A percentile compares a stretch with the other conserved stretches of the same genome.
phyloP scores from a whole-genome alignment of 2,329 filamentous ascomycete genomes.

The Colletotrichum spinosum region DNA sequence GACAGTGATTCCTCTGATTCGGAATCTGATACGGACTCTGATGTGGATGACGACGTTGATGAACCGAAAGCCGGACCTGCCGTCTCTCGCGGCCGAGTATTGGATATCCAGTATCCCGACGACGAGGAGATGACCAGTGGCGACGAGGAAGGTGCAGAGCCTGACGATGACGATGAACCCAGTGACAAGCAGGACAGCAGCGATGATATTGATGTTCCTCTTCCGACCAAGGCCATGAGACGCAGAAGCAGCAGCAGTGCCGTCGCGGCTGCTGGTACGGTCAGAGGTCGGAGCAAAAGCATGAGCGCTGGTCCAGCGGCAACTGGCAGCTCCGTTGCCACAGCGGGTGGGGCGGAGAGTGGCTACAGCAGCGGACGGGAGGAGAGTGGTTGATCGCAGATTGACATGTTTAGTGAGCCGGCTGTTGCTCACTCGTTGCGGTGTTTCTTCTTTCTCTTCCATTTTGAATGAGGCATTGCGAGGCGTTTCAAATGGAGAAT shows the following conservation, averaged over 20 bases:
- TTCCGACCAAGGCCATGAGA: conserved; percentile 41
- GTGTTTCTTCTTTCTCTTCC: neutral
- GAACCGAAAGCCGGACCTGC: conserved; percentile 40
- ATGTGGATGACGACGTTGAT: conserved; percentile 45
- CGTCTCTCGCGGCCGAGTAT: conserved; percentile 40
- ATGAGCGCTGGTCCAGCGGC: conserved; percentile 44
- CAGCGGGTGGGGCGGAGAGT: conserved; percentile 52
- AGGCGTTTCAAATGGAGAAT: conserved; percentile 4
- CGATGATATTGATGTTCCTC: conserved; percentile 33
- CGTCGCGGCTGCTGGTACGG: conserved; percentile 47
- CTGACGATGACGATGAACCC: conserved; percentile 37
- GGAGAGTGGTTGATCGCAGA: conserved; percentile 39
- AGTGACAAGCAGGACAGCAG: conserved; percentile 5
- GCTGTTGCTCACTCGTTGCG: neutral
- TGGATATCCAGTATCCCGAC: conserved; percentile 53
- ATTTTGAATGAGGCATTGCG: conserved; percentile 14
- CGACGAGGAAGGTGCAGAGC: conserved; percentile 47
- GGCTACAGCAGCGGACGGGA: conserved; percentile 51
- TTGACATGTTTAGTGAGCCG: neutral
- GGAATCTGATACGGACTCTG: conserved; percentile 45
- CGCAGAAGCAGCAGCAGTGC: conserved; percentile 43
- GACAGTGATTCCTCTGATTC: conserved; percentile 52
- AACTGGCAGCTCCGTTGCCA: conserved; percentile 53
- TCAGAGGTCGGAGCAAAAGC: conserved; percentile 47
- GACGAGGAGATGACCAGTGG: conserved; percentile 54